These are phyloP conservation scores for Bipolaris bicolor DNA, from an alignment of 2,329 filamentous ascomycete genomes.

Conservation along the genomic window DNA sequence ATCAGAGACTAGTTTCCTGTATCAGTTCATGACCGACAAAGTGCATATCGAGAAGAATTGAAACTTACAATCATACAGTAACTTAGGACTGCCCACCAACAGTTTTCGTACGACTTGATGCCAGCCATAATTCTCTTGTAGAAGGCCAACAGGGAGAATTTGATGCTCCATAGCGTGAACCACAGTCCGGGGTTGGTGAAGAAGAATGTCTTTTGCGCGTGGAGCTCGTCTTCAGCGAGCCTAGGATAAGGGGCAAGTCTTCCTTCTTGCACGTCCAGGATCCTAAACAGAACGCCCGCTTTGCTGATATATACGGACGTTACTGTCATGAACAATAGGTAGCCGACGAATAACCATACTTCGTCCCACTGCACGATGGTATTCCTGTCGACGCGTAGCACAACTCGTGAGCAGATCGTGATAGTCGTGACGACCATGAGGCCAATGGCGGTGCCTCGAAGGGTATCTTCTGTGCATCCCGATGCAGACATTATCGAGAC, in stretches of 20 bases:
- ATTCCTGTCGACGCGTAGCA: not conserved
- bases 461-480: not conserved
- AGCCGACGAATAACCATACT: constrained; percentile 11
- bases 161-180: constrained; percentile 49
- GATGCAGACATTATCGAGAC: not conserved
- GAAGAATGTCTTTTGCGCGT: constrained; percentile 49
- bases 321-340: constrained; percentile 25
- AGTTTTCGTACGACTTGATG: constrained; percentile 34
- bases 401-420: not conserved
- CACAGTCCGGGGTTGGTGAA: constrained; percentile 48
- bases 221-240: constrained; percentile 29
- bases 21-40: too few relatives aligned
- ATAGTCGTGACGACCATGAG: not conserved
- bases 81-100: constrained; percentile 46
- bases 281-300: constrained; percentile 39
- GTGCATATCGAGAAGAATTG: too few relatives aligned
- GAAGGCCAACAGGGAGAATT: constrained; percentile 48
- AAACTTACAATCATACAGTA: constrained; percentile 42
- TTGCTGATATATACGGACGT: constrained; percentile 44
- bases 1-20: not conserved
- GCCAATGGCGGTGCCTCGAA: not conserved
- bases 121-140: constrained; percentile 47
- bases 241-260: too few relatives aligned
- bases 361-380: not conserved
- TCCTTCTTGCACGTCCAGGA: constrained; percentile 28